Base-by-base conservation (phyloP, 2,329 filamentous ascomycete genomes). In the Alternaria rosae region DNA sequence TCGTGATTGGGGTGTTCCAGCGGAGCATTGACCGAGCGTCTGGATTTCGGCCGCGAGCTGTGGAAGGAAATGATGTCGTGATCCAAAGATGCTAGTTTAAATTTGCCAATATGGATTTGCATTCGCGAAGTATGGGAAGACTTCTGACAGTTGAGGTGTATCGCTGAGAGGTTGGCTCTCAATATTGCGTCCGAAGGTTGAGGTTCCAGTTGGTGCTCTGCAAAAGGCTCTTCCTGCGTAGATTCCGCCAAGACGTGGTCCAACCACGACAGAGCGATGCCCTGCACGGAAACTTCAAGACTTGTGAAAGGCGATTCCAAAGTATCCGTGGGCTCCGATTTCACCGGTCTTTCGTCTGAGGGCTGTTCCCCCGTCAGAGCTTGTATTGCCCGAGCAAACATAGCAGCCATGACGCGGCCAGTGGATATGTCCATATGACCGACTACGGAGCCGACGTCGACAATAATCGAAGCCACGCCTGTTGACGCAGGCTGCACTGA, bases 31-130 rank as follows among this genome's bases (percentile, higher is more conserved):
- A 65, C 55, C 35, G 71, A 71, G 42, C 68, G 74, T 43, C 64
- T 73, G 8, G 75, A 76, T 45, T 58, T 74, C 13, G 72, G 57
- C 54, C 66, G 71, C 13, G 67, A 52, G 25, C 28, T 64, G 54
- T 85, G 80, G 66, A 88, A 88, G 4, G 82, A 84, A 25, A 88
- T 73, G 9, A 88, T 79, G 32, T 84, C 77, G 25, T 85, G 80
- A 17, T 82, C 81, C 6, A 82, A 77, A 62, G 83, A 84, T 3
- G 83, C 82, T 43, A 87, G 75, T 0, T 73, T 69, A 55, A 87
- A 82, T 52, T 81, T 84, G 4, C 79, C 77, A 23, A 82, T 70
- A 8, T 69, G 66, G 7, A 78, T 35, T 57, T 76, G 78, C 5
- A 70, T 59, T 26, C 65, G 68, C 11, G 54, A 52, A 10, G 69